Base-by-base conservation (phyloP, 2,329 filamentous ascomycete species). In the Ceratocystis alfenasii region DNA sequence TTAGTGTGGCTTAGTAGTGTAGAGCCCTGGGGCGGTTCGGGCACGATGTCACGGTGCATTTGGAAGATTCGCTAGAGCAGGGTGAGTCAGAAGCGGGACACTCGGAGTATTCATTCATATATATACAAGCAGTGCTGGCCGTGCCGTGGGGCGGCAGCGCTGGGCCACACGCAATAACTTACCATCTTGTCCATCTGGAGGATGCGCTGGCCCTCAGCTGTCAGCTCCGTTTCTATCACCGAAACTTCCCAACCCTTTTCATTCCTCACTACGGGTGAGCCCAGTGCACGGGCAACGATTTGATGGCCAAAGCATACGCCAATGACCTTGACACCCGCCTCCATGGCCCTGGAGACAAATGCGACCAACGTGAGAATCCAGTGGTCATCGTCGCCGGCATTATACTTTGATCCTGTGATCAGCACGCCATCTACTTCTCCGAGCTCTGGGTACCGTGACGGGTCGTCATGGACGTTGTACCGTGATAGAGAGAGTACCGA, bases 301-400 rank as follows among this genome's bases (percentile, higher is more conserved):
- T 95, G 90, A 74, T 95, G 90, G 4, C 90, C 90, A 74, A 93
- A 95, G 75, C 90, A 95, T 17, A 94, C 81, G 10, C 90, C 90
- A 17, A 95, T 79, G n/a, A 92, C 75, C 45, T 84, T 82, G 6
- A 94, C 82, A 30, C 80, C 78, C 69, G 87, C 81, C 12, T 79
- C 78, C 44, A 89, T 78, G 2, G 88, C 78, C 5, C 76, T 70
- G 69, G 80, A 77, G 63, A 82, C 84, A 71, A 85, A 95, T 1
- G 85, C 83, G 20, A 90, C 86, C 1, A 95, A 80, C 64, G 82
- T 84, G 53, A 86, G 69, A 69, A 94, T 93, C 90, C 90, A 95
- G 0, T 86, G 82, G 63, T 84, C 80, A 70, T 86, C 77, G 68
- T 89, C 88, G 72, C 87, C 93, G 0, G 89, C 83, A 72, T 88